phyloP scores from a whole-genome alignment of 805 yeast genomes.

The Wickerhamomyces sydowiorum region DNA sequence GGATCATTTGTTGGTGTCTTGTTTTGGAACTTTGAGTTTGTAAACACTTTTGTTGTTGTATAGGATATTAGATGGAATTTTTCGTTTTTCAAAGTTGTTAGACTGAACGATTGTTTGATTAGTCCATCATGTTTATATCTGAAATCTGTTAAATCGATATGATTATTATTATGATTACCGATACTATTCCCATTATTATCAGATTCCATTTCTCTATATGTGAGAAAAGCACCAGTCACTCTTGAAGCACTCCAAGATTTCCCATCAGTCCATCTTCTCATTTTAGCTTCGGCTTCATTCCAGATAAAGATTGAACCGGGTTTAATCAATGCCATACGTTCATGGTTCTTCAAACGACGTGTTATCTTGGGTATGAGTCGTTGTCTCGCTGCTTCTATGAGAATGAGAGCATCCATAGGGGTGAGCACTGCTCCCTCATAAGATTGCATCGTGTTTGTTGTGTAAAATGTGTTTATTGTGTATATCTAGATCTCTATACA shows the following conservation, averaged over 20 bases:
- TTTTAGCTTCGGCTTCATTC: slow-evolving; percentile 67
- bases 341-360: slow-evolving; percentile 51
- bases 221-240: slow-evolving; percentile 57
- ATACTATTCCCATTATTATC: slow-evolving; percentile 4
- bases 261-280: slow-evolving; percentile 79
- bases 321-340: slow-evolving; percentile 35
- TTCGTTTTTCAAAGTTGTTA: slow-evolving; percentile 45
- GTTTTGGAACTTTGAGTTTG: slow-evolving; percentile 22
- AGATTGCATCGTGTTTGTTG: slow-evolving; percentile 39
- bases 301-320: slow-evolving; percentile 64
- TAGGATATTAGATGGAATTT: slow-evolving; percentile 62
- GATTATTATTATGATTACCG: too few relatives aligned
- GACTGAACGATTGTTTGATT: slow-evolving; percentile 58
- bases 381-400: slow-evolving; percentile 59
- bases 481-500: not conserved
- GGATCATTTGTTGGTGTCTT: slow-evolving; percentile 42
- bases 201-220: slow-evolving; percentile 55
- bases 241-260: slow-evolving; percentile 68
- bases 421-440: slow-evolving; percentile 55
- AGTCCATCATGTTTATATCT: slow-evolving; percentile 47
- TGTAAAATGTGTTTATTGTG: not conserved
- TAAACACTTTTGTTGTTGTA: slow-evolving; percentile 25
- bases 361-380: slow-evolving; percentile 53
- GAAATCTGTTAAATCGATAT: slow-evolving; percentile 13
- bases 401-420: slow-evolving; percentile 54